Evolutionary conservation across 2,329 filamentous ascomycete species (phyloP).

Genomic region (Nemania abortiva): DNA sequence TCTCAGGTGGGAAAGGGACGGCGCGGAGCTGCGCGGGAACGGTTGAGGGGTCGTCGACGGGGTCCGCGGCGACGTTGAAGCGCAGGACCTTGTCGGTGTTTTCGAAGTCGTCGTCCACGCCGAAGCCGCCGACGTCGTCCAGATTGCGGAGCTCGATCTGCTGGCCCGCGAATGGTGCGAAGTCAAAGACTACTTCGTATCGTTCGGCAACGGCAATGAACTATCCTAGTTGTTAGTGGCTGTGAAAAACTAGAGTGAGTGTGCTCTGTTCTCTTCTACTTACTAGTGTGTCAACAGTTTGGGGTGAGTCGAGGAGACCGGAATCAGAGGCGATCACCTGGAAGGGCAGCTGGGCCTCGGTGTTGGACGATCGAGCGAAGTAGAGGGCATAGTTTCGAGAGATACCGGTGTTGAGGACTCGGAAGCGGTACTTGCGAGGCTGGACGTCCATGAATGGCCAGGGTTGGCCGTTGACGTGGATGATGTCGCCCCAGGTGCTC

Average conservation of each 20-base stretch:
- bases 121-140: conserved; percentile 51
- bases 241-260: conserved; percentile 38
- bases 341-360: conserved; percentile 57
- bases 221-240: conserved; percentile 48
- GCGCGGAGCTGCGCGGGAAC: conserved; percentile 53
- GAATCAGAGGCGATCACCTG: conserved; percentile 66
- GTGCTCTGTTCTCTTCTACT: not conserved
- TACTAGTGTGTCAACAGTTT: conserved; percentile 44
- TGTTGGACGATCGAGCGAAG: conserved; percentile 54
- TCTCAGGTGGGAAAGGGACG: conserved; percentile 55
- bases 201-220: conserved; percentile 66
- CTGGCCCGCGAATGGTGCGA: conserved; percentile 60
- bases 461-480: conserved; percentile 69
- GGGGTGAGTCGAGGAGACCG: conserved; percentile 62
- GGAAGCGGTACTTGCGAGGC: conserved; percentile 70
- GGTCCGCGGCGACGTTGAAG: conserved; percentile 60
- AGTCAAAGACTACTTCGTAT: conserved; percentile 70
- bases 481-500: conserved; percentile 67
- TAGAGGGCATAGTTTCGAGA: conserved; percentile 62
- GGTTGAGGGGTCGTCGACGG: conserved; percentile 53
- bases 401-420: conserved; percentile 64
- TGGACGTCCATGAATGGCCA: conserved; percentile 71
- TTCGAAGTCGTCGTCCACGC: conserved; percentile 61
- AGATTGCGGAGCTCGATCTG: conserved; percentile 58
- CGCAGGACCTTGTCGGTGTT: conserved; percentile 66